Evolutionary conservation across 2,329 filamentous ascomycete species (phyloP), one percentile per base, ranked within the genome.

Genomic region (Ceratocystis diversiconidia): DNA sequence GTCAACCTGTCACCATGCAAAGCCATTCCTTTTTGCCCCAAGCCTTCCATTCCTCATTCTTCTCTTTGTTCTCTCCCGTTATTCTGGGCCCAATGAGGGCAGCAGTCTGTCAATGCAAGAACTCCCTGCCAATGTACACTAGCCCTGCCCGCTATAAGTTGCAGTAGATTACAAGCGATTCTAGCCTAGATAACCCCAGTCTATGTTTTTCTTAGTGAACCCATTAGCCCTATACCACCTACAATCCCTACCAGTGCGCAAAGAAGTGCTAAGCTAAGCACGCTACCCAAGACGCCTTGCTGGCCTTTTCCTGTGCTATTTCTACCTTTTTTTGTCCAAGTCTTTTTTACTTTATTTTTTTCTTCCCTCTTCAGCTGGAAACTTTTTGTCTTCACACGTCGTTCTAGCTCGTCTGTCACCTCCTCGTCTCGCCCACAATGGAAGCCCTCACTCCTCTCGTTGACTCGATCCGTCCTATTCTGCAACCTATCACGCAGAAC

Each of bases 401-500:
- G 19, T 44, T 62, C 41, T 25, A 22, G n/a, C 44, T 48, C 36
- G 4, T 59, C 32, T 62, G 19, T 59, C 30, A 3, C 41, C 7
- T 15, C n/a, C 5, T n/a, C 28, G 10, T 6, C 43, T 19, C 52
- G 19, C 55, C 59, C 57, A 36, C 44, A 46, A 64, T 65, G 62
- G 63, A 67, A 65, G 66, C 66, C 50, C 48, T 67, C n/a, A 67
- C 52, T 66, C 65, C 69, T 68, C 73, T 67, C 67, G 87, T 88
- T 85, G 85, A 88, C 72, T 72, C 79, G 69, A 73, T 87, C 67
- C 83, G 83, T 72, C 79, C 79, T 63, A 77, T 79, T 69, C 79
- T 90, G 72, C 82, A 82, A 71, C 87, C 88, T 67, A 80, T 92
- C 72, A 89, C 88, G 62, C 81, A 85, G 71, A 85, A 82, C 73